Evolutionary conservation across 2,329 filamentous ascomycete species (phyloP).

Genomic region (Alternaria ethzedia): DNA sequence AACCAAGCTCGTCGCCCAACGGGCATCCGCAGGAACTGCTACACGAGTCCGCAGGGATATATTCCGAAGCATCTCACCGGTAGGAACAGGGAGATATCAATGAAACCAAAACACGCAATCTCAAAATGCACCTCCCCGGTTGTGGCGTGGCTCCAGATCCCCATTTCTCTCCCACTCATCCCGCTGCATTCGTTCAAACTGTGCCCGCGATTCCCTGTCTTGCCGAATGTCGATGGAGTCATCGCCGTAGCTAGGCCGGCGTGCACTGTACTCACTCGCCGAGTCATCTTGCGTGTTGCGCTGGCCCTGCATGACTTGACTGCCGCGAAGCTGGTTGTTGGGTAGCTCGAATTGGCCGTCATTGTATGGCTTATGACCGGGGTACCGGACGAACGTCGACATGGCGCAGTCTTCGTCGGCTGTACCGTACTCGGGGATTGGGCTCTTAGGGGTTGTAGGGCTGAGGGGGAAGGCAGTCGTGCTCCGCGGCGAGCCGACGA

Average conservation of each 20-base stretch:
- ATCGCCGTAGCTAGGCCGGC: not conserved
- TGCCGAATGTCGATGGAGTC: not conserved
- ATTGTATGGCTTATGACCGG: not conserved
- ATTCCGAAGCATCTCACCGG: not conserved
- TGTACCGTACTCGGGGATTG: not conserved
- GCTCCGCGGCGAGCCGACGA: not conserved
- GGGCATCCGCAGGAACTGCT: not conserved
- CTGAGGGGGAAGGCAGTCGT: not conserved
- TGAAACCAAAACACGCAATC: not conserved
- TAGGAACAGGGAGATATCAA: not conserved
- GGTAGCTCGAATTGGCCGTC: not conserved
- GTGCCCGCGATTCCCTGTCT: not conserved
- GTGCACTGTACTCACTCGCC: not conserved
- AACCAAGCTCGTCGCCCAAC: not conserved
- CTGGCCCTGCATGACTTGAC: not conserved
- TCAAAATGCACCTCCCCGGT: not conserved
- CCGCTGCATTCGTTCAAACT: not conserved
- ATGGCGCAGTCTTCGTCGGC: not conserved
- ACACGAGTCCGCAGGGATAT: not conserved
- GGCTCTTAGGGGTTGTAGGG: not conserved
- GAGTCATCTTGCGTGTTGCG: not conserved
- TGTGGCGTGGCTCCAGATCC: not conserved
- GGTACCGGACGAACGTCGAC: not conserved
- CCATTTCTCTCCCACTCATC: not conserved
- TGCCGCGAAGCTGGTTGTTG: not conserved